Conservation (phyloP, 83 land plant genomes). For the Thuja plicata region DNA sequence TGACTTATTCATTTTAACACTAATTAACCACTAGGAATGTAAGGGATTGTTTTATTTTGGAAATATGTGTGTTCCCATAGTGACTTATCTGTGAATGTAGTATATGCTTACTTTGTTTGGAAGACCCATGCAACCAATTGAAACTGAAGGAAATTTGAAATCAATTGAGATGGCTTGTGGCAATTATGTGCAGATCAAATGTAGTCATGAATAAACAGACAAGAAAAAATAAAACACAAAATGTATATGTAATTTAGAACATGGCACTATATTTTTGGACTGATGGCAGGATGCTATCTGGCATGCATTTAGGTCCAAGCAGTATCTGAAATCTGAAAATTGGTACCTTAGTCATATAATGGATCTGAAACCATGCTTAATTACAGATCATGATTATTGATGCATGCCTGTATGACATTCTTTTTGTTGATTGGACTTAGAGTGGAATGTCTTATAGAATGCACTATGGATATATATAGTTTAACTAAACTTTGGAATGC, state of each 20-base stretch:
- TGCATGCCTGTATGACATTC: not conserved
- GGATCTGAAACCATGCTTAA: not conserved
- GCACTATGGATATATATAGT: not conserved
- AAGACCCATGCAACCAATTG: not conserved
- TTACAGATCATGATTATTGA: not conserved
- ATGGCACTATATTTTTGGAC: not conserved
- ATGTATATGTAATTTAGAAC: not conserved
- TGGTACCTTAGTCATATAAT: not conserved
- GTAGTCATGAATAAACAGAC: not conserved
- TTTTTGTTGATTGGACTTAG: not conserved
- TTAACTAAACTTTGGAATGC: conserved; percentile 2
- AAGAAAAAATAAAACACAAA: not conserved
- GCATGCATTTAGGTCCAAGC: not conserved
- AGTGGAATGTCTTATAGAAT: not conserved
- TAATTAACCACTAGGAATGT: not conserved
- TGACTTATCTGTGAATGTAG: not conserved
- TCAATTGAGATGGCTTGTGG: not conserved
- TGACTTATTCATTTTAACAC: not conserved
- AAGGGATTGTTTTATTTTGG: not conserved
- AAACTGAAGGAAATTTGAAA: not conserved
- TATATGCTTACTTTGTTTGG: not conserved
- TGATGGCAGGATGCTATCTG: not conserved
- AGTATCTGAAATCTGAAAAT: not conserved
- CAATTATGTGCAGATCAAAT: not conserved
- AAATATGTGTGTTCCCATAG: not conserved